Conservation (phyloP, 352 stramenopile genomes). For the Peronospora belbahrii region DNA sequence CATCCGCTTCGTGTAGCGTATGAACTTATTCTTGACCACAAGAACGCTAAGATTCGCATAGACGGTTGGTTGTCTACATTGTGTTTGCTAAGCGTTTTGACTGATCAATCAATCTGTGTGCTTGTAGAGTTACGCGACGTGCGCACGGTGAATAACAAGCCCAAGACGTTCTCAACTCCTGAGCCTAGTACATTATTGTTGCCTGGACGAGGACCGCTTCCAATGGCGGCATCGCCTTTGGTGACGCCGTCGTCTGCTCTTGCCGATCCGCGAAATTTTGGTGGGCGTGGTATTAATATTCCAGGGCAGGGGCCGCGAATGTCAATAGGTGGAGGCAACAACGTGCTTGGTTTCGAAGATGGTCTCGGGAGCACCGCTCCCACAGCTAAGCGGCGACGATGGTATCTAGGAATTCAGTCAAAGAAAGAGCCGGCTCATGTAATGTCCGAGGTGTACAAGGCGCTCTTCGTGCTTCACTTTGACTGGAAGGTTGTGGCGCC, state of each 20-base stretch:
- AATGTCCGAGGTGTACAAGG: conserved; percentile 99
- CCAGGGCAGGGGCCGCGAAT: conserved; percentile 23
- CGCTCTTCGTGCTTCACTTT: conserved; percentile 93
- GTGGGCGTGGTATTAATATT: conserved; percentile 35
- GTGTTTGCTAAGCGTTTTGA: not conserved
- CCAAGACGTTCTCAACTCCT: conserved; percentile 68
- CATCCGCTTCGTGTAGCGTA: conserved; percentile 91
- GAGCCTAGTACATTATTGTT: conserved; percentile 62
- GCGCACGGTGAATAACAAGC: conserved; percentile 55
- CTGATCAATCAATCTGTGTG: conserved; percentile 3
- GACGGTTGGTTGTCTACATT: conserved; percentile 34
- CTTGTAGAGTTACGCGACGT: conserved; percentile 56
- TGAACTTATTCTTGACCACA: conserved; percentile 96
- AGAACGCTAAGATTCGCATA: conserved; percentile 93
- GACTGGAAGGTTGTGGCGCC: conserved; percentile 95
- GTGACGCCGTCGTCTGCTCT: conserved; percentile 46
- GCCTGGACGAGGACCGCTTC: conserved; percentile 62
- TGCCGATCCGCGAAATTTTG: conserved; percentile 54
- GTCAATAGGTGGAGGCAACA: conserved; percentile 14
- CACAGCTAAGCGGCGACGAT: conserved; percentile 81
- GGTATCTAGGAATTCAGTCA: conserved; percentile 99
- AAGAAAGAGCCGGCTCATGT: conserved; percentile 99
- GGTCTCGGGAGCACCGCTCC: conserved; percentile 20
- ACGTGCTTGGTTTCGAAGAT: conserved; percentile 34
- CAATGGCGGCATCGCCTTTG: conserved; percentile 73